Evolutionary conservation across 768 basidiomycete genomes (phyloP).

Genomic region (Steccherinum ochraceum): DNA sequence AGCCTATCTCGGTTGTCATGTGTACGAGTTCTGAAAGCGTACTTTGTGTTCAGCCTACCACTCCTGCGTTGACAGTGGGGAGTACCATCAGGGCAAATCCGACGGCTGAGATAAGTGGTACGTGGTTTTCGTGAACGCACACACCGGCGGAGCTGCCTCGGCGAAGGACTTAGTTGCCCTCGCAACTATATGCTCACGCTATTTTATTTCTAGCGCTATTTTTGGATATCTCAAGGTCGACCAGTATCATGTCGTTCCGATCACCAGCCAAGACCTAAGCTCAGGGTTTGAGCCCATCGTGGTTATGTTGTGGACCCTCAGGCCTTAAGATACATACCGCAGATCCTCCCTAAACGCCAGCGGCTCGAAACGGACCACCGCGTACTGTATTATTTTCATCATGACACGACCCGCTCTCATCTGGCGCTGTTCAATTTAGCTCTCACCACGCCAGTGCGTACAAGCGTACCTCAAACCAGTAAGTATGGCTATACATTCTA

Average conservation of each 20-base stretch:
- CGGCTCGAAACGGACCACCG: slow-evolving; percentile 27
- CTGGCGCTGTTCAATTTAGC: slow-evolving; percentile 3
- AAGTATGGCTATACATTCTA: slow-evolving; percentile 31
- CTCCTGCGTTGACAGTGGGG: too few species aligned
- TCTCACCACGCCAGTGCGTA: slow-evolving; percentile 35
- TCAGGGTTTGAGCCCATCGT: slow-evolving; percentile 44
- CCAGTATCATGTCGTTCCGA: slow-evolving; percentile 46
- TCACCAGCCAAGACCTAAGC: slow-evolving; percentile 41
- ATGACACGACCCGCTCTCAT: neutral
- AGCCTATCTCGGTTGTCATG: too few species aligned
- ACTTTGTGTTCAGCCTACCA: too few species aligned
- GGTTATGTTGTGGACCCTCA: slow-evolving; percentile 40
- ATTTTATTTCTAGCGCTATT: neutral
- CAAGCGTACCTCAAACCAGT: slow-evolving; percentile 20
- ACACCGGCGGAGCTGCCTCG: slow-evolving; percentile 41
- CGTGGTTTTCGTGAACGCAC: slow-evolving; percentile 55
- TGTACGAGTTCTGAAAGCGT: too few species aligned
- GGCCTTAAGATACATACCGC: slow-evolving; percentile 41
- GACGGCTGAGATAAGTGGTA: slow-evolving; percentile 47
- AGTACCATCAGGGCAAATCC: too few species aligned
- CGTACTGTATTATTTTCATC: slow-evolving; percentile 18
- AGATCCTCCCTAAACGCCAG: slow-evolving; percentile 55
- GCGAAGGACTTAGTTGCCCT: slow-evolving; percentile 47
- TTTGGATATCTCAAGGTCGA: neutral
- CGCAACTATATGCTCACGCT: slow-evolving; percentile 29